Evolutionary conservation across 495 filamentous ascomycete species (phyloP), one percentile per base, ranked within the genome.

Genomic region (Penicillium canariense): DNA sequence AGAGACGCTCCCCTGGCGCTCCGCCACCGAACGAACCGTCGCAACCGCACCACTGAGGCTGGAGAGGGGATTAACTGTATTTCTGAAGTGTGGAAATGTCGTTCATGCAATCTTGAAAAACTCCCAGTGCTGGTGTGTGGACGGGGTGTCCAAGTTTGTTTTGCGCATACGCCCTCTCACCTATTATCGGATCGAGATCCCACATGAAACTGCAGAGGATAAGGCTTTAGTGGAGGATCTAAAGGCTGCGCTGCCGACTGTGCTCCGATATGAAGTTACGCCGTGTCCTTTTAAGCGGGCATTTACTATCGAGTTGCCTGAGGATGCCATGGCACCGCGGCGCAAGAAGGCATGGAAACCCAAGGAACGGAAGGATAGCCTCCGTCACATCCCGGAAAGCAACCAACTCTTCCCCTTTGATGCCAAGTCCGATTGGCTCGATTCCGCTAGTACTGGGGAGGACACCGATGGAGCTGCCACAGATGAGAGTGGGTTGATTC

Each of bases 41-140:
- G 90, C 91, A 54, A 81, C 87, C 56, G 90, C 91, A 9, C 83
- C 85, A 5, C 77, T 96, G 40, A 79, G 85, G 45, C 84, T 96
- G 49, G 92, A 96, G 68, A 83, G 84, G 52, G 87, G 88, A 9
- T 84, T 89, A 38, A 87, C 92, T 0, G 87, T 87, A 15, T 96
- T 96, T 65, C 80, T 96, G 9, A 90, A 86, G 70, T 95, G 89
- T 59, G 88, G 89, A 50, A 76, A 79, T 57, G 83, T 89, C 25
- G 80, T 96, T 9, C 88, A 89, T 58, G 85, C 91, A 40, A 93
- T 96, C 39, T 66, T 96, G 32, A 87, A 89, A 9, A 94, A 88
- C 68, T 93, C 88, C 17, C 89, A 94, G 65, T 94, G 85, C 55
- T 96, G 91, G 91, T 94, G 88, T 70, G 89, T 96, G 18, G 89